A percentile compares a stretch with the other conserved stretches of the same genome.
phyloP scores from a whole-genome alignment of 1,284 basidiomycete genomes.

The Abortiporus biennis region DNA sequence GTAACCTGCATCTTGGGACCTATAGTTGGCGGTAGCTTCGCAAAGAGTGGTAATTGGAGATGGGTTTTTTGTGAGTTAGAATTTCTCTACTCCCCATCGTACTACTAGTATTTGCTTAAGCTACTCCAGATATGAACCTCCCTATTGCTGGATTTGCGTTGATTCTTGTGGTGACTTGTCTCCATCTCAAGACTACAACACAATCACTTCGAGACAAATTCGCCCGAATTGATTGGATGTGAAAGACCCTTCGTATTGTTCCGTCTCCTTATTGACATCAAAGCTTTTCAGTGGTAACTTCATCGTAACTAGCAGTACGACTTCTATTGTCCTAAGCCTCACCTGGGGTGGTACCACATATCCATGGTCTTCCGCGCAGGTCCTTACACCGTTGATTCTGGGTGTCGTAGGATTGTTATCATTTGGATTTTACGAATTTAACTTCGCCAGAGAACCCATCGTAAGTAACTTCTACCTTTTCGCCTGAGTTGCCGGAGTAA shows the following conservation, averaged over 20 bases:
- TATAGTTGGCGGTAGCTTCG: constrained; percentile 15
- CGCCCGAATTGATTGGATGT: constrained; percentile 12
- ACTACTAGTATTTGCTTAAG: not conserved
- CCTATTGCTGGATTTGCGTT: constrained; percentile 29
- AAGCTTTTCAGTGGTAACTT: constrained; percentile 10
- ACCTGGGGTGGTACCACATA: constrained; percentile 15
- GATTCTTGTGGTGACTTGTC: constrained; percentile 20
- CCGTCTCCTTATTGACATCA: not conserved
- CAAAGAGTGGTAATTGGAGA: constrained; percentile 18
- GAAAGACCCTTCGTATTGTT: not conserved
- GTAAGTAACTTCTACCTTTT: constrained; percentile 7
- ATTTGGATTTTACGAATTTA: constrained; percentile 13
- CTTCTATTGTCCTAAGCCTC: constrained; percentile 10
- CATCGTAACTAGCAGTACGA: constrained; percentile 11
- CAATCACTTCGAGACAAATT: constrained; percentile 10
- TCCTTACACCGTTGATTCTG: constrained; percentile 13
- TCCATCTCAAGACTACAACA: constrained; percentile 5
- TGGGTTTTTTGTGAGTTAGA: constrained; percentile 24
- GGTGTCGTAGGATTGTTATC: constrained; percentile 11
- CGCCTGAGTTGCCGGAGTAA: not conserved
- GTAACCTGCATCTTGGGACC: not conserved
- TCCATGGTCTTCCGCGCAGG: constrained; percentile 14
- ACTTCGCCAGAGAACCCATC: constrained; percentile 13
- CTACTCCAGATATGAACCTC: constrained; percentile 27
- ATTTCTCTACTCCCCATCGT: not conserved